Evolutionary conservation across 139 green algal species (phyloP), one percentile per base, ranked within the genome.

Genomic region (Chlamydomonas schloesseri): DNA sequence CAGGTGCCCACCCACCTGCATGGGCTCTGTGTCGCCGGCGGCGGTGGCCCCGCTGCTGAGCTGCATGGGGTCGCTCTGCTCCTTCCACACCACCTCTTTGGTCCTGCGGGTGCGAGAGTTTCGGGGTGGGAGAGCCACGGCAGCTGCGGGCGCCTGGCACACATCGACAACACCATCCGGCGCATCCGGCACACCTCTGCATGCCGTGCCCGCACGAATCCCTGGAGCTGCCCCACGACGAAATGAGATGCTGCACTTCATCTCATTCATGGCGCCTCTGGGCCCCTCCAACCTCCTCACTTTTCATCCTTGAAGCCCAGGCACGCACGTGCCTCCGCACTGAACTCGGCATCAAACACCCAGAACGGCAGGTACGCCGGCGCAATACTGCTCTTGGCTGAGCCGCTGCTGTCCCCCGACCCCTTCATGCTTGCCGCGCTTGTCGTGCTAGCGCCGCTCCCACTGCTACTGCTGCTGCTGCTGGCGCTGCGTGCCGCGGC

Each of bases 221-320:
- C n/a, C n/a, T n/a, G n/a, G n/a, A n/a, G n/a, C n/a, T n/a, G n/a
- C n/a, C n/a, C n/a, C n/a, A n/a, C n/a, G n/a, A n/a, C n/a, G n/a
- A n/a, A n/a, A n/a, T n/a, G n/a, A n/a, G n/a, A n/a, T n/a, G n/a
- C n/a, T n/a, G n/a, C n/a, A n/a, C n/a, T n/a, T n/a, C n/a, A n/a
- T n/a, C n/a, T n/a, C n/a, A n/a, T n/a, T n/a, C n/a, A n/a, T n/a
- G n/a, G n/a, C n/a, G n/a, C 21, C 68, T 73, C 13, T 34, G 26
- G 5, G 13, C 5, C 26, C 23, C 4, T 23, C 62, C 62, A 9
- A 1, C 21, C 37, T 36, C 14, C 73, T 21, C 31, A 83, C 77
- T 26, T 87, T n/a, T 58, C 57, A 13, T 87, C 81, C 37, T 80
- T 80, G 69, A 80, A 87, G 13, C 69, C 81, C 34, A 87, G 81